Evolutionary conservation across 192 early-diverging fungal species (phyloP).

Genomic region (Gaertneriomyces semiglobifer): DNA sequence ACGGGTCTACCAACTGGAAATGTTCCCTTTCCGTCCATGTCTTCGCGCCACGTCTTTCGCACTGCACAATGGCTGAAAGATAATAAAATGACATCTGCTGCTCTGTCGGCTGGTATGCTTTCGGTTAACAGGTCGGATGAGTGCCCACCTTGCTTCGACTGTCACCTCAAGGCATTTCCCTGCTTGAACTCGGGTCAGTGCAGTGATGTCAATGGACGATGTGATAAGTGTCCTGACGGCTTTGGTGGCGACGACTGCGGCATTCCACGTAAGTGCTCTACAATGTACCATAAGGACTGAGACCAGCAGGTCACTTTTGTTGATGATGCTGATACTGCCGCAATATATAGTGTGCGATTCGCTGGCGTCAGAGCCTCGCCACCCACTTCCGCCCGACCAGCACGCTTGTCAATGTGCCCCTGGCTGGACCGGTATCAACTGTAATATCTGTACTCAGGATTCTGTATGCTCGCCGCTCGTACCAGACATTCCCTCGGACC

Average conservation of each 20-base stretch:
- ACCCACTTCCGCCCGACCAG: conserved; percentile 20
- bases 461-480: conserved; percentile 29
- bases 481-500: conserved; percentile 4
- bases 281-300: too few species aligned
- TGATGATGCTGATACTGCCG: conserved; percentile 1
- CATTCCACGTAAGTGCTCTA: conserved; percentile 53
- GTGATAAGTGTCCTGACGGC: conserved; percentile 44
- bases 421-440: conserved; percentile 92
- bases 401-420: conserved; percentile 71
- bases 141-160: too few species aligned
- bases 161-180: too few species aligned
- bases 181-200: too few species aligned
- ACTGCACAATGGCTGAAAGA: too few species aligned
- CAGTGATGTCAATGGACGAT: too few species aligned
- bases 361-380: conserved; percentile 46
- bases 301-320: neutral
- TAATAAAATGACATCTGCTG: too few species aligned
- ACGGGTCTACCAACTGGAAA: too few species aligned
- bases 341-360: conserved; percentile 59
- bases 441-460: conserved; percentile 61
- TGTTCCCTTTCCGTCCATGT: too few species aligned
- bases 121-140: too few species aligned
- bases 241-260: conserved; percentile 79
- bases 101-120: too few species aligned
- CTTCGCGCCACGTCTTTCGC: too few species aligned